These are phyloP conservation scores for Rubia tinctorum DNA, from an alignment of 305 asterid genomes.

Conservation along the genomic window DNA sequence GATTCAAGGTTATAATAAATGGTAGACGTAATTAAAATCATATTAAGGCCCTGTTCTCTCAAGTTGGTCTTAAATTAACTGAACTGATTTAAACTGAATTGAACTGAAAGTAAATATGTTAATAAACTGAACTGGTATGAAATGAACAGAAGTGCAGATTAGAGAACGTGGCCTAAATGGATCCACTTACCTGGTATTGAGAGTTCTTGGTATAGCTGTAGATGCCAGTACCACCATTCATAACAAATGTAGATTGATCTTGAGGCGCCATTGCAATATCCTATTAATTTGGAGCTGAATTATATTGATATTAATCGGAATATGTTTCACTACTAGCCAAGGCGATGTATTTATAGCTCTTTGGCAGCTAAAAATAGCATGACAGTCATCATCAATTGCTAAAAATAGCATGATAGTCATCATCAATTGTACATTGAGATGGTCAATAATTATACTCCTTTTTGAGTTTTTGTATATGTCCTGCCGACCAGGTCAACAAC, in stretches of 20 bases:
- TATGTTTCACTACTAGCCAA: not conserved
- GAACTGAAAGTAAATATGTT: no score
- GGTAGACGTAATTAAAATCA: no score
- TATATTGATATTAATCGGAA: not conserved
- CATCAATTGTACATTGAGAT: not conserved
- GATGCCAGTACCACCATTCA: constrained; percentile 5
- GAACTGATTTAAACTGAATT: no score
- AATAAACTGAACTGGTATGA: no score
- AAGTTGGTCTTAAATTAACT: no score
- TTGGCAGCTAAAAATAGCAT: not conserved
- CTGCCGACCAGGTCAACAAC: not conserved
- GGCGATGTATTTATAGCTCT: not conserved
- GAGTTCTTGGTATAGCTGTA: constrained; percentile 5
- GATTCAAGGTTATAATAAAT: no score
- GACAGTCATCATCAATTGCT: not conserved
- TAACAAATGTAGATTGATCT: not conserved
- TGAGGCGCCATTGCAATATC: not conserved
- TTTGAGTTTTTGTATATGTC: not conserved
- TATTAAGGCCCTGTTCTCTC: no score
- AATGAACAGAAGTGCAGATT: no score
- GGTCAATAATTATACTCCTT: not conserved
- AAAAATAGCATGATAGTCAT: not conserved
- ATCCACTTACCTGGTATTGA: constrained; percentile 1
- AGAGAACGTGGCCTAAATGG: no score
- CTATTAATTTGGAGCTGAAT: not conserved